These are phyloP conservation scores for Eucalyptus urophylla DNA, from an alignment of 345 rosid species.

Conservation along the genomic window DNA sequence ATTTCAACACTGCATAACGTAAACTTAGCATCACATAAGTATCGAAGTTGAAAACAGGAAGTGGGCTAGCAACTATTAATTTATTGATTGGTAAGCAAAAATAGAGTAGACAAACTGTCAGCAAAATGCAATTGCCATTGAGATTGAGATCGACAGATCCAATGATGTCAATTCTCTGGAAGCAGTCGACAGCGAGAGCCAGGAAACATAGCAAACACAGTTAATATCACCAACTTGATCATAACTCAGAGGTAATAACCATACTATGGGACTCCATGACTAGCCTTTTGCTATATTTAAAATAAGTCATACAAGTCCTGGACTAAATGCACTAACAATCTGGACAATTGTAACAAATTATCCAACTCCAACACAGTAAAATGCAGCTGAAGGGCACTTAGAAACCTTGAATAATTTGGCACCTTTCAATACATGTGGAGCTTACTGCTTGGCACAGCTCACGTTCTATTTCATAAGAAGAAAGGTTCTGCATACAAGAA, in stretches of 20 bases:
- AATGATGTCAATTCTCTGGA: not conserved
- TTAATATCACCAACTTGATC: not conserved
- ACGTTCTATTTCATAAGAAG: not conserved
- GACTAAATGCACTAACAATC: not conserved
- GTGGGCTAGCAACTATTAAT: not conserved
- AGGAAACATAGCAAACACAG: not conserved
- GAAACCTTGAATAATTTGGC: not conserved
- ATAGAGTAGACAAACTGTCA: not conserved
- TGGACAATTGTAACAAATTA: not conserved
- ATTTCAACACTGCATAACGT: slow-evolving; percentile 38
- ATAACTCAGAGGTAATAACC: not conserved
- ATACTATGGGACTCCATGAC: not conserved
- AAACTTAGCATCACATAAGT: not conserved
- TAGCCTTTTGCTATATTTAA: not conserved
- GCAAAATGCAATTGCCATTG: not conserved
- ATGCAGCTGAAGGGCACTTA: not conserved
- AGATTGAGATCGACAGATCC: not conserved
- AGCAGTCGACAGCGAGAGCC: not conserved
- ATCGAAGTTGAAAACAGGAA: not conserved
- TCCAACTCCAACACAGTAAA: not conserved
- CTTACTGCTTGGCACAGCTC: not conserved
- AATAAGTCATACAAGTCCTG: not conserved
- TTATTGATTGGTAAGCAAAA: not conserved
- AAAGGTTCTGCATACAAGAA: not conserved
- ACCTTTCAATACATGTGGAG: not conserved